phyloP scores from a whole-genome alignment of 2,329 filamentous ascomycete species.

The Eurotiales sp. region DNA sequence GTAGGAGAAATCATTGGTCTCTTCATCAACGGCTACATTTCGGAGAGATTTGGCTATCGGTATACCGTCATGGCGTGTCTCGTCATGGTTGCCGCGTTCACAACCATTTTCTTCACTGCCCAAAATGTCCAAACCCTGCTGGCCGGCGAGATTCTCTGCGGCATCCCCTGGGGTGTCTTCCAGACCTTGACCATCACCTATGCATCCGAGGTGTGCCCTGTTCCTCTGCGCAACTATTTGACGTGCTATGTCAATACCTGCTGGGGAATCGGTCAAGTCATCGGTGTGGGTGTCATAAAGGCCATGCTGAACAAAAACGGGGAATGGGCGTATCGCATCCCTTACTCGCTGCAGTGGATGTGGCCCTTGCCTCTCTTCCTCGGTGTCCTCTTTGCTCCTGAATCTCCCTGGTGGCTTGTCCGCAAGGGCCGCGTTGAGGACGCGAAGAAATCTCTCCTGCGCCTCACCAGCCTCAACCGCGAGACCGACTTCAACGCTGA shows the following conservation, averaged over 20 bases:
- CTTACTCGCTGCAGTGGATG: constrained; percentile 52
- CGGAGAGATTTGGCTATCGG: constrained; percentile 51
- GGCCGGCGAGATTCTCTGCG: constrained; percentile 50
- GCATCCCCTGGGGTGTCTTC: constrained; percentile 52
- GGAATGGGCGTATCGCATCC: constrained; percentile 52
- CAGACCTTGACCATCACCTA: constrained; percentile 48
- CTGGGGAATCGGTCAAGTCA: constrained; percentile 49
- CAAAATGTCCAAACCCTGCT: constrained; percentile 45
- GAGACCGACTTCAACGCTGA: constrained; percentile 75
- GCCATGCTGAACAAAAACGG: constrained; percentile 44
- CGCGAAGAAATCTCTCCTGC: constrained; percentile 41
- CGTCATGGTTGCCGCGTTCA: constrained; percentile 44
- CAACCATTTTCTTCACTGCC: constrained; percentile 51
- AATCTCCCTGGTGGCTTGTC: constrained; percentile 52
- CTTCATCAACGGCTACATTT: constrained; percentile 50
- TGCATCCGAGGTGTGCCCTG: constrained; percentile 46
- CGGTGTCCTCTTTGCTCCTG: constrained; percentile 47
- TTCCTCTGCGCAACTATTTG: constrained; percentile 42
- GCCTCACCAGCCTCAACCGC: constrained; percentile 43
- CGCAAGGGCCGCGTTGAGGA: constrained; percentile 44
- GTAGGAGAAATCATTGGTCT: constrained; percentile 49
- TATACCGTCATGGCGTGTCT: constrained; percentile 50
- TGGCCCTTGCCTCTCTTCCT: constrained; percentile 50
- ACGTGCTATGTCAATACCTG: constrained; percentile 48
- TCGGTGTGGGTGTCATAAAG: constrained; percentile 50